Conservation (phyloP, 2,329 filamentous ascomycete species). For the Tolypocladium album region DNA sequence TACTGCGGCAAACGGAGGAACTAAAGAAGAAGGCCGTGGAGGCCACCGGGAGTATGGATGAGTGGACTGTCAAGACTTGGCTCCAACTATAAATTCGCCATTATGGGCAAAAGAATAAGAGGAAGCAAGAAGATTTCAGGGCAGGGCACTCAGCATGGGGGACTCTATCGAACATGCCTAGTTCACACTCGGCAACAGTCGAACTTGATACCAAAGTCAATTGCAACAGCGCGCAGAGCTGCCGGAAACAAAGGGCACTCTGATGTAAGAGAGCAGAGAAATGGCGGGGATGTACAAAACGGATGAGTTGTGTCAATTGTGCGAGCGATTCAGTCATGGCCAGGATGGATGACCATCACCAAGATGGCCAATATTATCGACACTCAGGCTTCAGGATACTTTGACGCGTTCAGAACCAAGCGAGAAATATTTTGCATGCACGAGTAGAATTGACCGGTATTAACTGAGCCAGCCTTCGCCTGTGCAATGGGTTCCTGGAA, state of each 20-base stretch:
- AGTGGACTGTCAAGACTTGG: slow-evolving; percentile 7
- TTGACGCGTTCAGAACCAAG: background rate
- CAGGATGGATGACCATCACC: background rate
- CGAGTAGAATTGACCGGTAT: background rate
- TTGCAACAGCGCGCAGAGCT: background rate
- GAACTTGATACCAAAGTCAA: background rate
- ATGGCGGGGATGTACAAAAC: background rate
- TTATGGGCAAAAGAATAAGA: background rate
- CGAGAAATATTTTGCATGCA: background rate
- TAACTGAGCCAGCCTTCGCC: background rate
- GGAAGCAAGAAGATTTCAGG: background rate
- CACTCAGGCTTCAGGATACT: background rate
- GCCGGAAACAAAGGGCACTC: background rate
- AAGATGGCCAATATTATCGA: background rate
- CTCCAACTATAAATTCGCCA: slow-evolving; percentile 1
- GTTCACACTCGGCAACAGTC: background rate
- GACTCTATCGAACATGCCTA: no score
- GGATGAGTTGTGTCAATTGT: background rate
- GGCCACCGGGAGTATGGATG: slow-evolving; percentile 3
- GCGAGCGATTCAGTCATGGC: background rate
- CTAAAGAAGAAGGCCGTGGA: slow-evolving; percentile 7
- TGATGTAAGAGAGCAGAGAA: background rate
- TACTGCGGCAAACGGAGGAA: slow-evolving; percentile 6
- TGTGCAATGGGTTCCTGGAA: background rate
- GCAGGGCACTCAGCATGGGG: background rate